Base-by-base conservation (phyloP, 352 stramenopile genomes). In the Globisporangium nagaii region DNA sequence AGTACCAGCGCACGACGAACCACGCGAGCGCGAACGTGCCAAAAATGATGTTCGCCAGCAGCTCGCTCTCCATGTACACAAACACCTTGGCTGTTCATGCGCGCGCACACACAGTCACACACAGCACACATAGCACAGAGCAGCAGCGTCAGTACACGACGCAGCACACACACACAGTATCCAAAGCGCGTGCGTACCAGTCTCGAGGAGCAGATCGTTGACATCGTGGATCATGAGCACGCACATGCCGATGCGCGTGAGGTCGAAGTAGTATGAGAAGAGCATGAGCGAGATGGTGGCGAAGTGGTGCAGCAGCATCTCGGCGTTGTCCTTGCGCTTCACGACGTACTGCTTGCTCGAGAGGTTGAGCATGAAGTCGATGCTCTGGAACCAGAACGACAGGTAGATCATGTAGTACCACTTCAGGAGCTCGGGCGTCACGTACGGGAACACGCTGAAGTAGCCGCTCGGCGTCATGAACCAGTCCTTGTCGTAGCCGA, bases 321-420 rank as follows among this genome's bases (percentile, higher is more conserved):
- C 79, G 17, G 71, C 62, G 55, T 90, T 89, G 65, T 91, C 81
- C 60, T 87, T 90, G 65, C 79, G 81, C 73, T 88, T 91, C 52
- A 90, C 75, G 32, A 65, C 74, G 67, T 91, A 91, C 66, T 91
- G 79, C 17, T 75, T 83, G 66, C 86, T 88, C 54, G 81, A 85
- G 53, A 91, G 27, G 55, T 82, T 87, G 46, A 91, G 81, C 79
- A 91, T 86, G 48, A 88, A 89, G 67, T 90, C 81, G 59, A 88
- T 81, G 63, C 78, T 81, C 66, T 91, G 81, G 60, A 91, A 54
- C 81, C 81, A 91, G 61, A 84, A 91, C 58, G 71, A 63, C 44
- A 90, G 70, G 70, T 91, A 91, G 62, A 89, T 75, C 78, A 89
- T 89, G 67, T 91, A 91, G 75, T 91, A 87, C 81, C 81, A 91